Conservation (phyloP, 768 basidiomycete species). For the Tricholoma bakamatsutake region DNA sequence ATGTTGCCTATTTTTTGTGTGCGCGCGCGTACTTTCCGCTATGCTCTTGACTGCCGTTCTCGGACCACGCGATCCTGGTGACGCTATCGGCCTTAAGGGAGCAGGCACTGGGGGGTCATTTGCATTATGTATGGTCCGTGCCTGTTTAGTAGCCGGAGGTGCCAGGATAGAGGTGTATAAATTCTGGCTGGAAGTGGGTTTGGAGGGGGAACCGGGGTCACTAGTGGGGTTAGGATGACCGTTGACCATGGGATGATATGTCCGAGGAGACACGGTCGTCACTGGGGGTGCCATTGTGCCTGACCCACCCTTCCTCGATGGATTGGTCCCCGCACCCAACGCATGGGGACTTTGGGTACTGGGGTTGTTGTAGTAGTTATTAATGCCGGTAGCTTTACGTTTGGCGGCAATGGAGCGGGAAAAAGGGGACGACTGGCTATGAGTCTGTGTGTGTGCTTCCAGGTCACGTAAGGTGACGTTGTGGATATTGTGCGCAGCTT, state of each 20-base stretch:
- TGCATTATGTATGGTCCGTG: constrained; percentile 74
- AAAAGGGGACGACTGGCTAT: constrained; percentile 35
- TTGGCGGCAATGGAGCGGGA: constrained; percentile 54
- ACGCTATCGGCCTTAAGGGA: constrained; percentile 39
- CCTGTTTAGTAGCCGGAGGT: constrained; percentile 69
- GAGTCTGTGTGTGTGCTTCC: constrained; percentile 50
- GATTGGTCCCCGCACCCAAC: constrained; percentile 20
- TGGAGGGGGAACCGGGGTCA: constrained; percentile 28
- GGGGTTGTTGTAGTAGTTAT: constrained; percentile 47
- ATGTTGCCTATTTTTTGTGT: constrained; percentile 30
- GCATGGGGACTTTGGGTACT: constrained; percentile 41
- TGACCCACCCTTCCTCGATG: constrained; percentile 32
- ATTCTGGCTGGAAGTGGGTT: constrained; percentile 43
- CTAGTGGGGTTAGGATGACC: constrained; percentile 23
- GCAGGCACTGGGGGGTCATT: constrained; percentile 61
- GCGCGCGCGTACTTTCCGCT: constrained; percentile 41
- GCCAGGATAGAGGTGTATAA: constrained; percentile 73
- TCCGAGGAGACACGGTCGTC: constrained; percentile 36
- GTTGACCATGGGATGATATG: constrained; percentile 34
- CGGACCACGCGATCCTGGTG: constrained; percentile 34
- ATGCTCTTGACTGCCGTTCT: constrained; percentile 39
- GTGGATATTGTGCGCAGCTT: constrained; percentile 69
- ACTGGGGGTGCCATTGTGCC: constrained; percentile 43
- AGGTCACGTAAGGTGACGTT: constrained; percentile 64
- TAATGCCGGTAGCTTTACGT: constrained; percentile 42